Evolutionary conservation across 768 basidiomycete genomes (phyloP).

Genomic region (Imleria badia): DNA sequence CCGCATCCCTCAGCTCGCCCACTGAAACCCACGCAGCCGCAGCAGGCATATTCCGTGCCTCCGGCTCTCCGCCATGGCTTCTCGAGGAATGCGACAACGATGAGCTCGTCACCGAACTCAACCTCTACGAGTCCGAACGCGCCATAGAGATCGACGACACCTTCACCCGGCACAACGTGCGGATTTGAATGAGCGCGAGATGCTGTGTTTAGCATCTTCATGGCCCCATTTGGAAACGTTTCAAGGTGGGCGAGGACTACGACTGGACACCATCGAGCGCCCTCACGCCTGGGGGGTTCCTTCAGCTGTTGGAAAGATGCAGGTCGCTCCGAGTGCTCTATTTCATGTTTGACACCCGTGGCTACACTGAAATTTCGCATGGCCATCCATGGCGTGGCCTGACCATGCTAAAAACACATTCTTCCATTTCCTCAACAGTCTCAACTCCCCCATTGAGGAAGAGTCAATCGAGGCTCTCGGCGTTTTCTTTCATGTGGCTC

Average conservation of each 20-base stretch:
- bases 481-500: constrained; percentile 12
- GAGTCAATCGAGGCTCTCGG: constrained; percentile 9
- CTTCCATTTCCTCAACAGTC: constrained; percentile 1
- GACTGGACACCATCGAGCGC: constrained; percentile 4
- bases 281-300: constrained; percentile 11
- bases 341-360: constrained; percentile 6
- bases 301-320: not conserved
- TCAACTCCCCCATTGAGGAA: not conserved
- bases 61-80: constrained; percentile 78
- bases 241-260: not conserved
- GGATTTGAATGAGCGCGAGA: constrained; percentile 6
- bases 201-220: constrained; percentile 13
- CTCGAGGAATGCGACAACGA: constrained; percentile 73
- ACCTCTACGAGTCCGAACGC: constrained; percentile 63
- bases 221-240: constrained; percentile 9
- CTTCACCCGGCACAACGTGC: constrained; percentile 53
- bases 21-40: constrained; percentile 89
- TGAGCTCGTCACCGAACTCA: constrained; percentile 67
- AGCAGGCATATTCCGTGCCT: constrained; percentile 77
- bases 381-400: constrained; percentile 13
- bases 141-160: constrained; percentile 81
- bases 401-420: not conserved
- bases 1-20: constrained; percentile 78
- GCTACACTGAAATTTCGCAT: constrained; percentile 6
- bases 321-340: constrained; percentile 5